Evolutionary conservation across 257 asterid genomes (phyloP).

Genomic region (Euphrasia confusa): DNA sequence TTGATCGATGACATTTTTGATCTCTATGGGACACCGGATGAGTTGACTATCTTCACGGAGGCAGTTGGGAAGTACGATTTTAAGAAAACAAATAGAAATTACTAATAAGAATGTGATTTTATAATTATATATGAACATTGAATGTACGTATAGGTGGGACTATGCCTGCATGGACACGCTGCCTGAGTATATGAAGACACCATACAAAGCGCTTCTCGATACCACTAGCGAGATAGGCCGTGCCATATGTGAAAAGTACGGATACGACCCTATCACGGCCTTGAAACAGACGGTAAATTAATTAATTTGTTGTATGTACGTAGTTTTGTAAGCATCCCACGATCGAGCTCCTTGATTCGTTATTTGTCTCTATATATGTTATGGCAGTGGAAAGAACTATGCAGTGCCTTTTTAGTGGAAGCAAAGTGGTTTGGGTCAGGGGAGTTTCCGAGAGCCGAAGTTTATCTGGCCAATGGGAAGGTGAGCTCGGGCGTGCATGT

Average conservation of each 20-base stretch:
- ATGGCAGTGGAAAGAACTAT: constrained; percentile 51
- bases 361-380: too few relatives aligned
- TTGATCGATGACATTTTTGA: constrained; percentile 42
- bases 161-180: constrained; percentile 23
- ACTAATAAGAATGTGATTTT: too few relatives aligned
- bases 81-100: not conserved
- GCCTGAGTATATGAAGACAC: constrained; percentile 46
- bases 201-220: constrained; percentile 41
- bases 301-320: too few relatives aligned
- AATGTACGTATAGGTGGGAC: constrained; percentile 34
- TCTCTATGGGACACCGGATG: constrained; percentile 31
- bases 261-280: constrained; percentile 32
- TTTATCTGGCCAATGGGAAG: constrained; percentile 32
- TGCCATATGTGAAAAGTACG: constrained; percentile 26
- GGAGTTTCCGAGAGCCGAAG: constrained; percentile 24
- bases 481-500: constrained; percentile 37
- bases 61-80: constrained; percentile 35
- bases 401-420: constrained; percentile 51
- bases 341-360: too few relatives aligned
- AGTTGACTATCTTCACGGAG: constrained; percentile 30
- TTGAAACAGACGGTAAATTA: constrained; percentile 27
- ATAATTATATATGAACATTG: too few relatives aligned
- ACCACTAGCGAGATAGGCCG: constrained; percentile 31
- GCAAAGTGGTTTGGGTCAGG: constrained; percentile 33
- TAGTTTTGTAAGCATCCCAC: too few relatives aligned